Evolutionary conservation across 1,139 yeast genomes (phyloP).

Genomic region (Debaryomycetaceae sp.): DNA sequence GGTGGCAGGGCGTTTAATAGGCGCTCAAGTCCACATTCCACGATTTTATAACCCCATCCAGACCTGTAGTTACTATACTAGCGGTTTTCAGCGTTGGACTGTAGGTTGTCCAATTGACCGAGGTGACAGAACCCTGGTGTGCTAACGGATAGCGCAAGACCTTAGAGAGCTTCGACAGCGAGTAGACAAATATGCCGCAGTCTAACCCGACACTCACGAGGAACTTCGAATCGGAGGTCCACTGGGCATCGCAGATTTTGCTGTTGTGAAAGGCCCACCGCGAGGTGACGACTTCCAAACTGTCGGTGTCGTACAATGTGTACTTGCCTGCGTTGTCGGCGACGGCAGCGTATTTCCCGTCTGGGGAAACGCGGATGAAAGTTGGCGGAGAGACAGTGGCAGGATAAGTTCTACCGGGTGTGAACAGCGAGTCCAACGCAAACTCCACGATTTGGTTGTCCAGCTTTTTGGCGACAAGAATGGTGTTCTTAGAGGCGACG

Average conservation of each 20-base stretch:
- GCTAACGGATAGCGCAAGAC: conserved; percentile 73
- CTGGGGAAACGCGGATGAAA: conserved; percentile 65
- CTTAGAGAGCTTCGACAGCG: conserved; percentile 73
- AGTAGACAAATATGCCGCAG: conserved; percentile 74
- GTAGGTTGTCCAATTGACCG: conserved; percentile 61
- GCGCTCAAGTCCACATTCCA: conserved; percentile 54
- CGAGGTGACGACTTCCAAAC: conserved; percentile 64
- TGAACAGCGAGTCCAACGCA: conserved; percentile 13
- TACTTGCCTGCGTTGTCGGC: conserved; percentile 90
- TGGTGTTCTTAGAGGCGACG: conserved; percentile 30
- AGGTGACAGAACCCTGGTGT: conserved; percentile 83
- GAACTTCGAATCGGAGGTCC: conserved; percentile 73
- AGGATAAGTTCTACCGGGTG: conserved; percentile 25
- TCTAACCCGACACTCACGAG: conserved; percentile 82
- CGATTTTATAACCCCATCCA: conserved; percentile 74
- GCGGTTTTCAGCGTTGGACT: conserved; percentile 26
- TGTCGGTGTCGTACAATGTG: conserved; percentile 55
- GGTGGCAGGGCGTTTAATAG: conserved; percentile 6
- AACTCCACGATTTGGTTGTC: conserved; percentile 31
- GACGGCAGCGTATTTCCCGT: conserved; percentile 67
- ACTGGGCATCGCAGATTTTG: conserved; percentile 67
- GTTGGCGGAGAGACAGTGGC: conserved; percentile 63
- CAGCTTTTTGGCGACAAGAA: conserved; percentile 51
- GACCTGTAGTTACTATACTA: conserved; percentile 65
- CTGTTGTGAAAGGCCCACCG: conserved; percentile 97